phyloP scores from a whole-genome alignment of 495 filamentous ascomycete species.

The Baudoinia panamericana region DNA sequence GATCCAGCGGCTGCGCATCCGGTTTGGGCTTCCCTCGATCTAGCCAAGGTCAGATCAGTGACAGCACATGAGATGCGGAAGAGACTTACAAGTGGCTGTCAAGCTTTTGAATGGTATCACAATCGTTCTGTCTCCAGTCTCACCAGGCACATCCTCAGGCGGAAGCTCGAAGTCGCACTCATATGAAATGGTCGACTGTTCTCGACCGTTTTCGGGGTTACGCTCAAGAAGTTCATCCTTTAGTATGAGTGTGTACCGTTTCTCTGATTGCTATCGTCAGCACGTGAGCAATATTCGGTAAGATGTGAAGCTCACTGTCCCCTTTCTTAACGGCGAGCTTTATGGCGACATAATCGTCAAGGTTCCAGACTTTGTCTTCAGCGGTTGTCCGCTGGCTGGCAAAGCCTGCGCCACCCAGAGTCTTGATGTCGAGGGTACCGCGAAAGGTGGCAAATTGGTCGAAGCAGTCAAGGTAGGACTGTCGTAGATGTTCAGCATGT shows the following conservation, averaged over 20 bases:
- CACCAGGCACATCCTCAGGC: slow-evolving; percentile 6
- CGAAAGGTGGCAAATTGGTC: slow-evolving; percentile 38
- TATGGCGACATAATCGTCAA: slow-evolving; percentile 28
- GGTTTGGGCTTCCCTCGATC: slow-evolving; percentile 51
- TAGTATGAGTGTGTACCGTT: slow-evolving; percentile 56
- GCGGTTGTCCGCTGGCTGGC: slow-evolving; percentile 54
- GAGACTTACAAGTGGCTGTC: slow-evolving; percentile 56
- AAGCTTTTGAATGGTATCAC: slow-evolving; percentile 49
- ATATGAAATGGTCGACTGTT: slow-evolving; percentile 47
- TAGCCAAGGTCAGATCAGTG: too few species aligned
- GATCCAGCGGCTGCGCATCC: slow-evolving; percentile 43
- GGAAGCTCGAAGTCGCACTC: slow-evolving; percentile 39
- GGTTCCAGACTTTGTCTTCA: slow-evolving; percentile 27
- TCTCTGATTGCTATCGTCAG: slow-evolving; percentile 27
- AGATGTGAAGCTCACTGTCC: slow-evolving; percentile 22
- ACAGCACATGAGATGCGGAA: too few species aligned
- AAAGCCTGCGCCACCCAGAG: slow-evolving; percentile 71
- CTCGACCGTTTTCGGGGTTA: slow-evolving; percentile 43
- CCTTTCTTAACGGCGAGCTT: slow-evolving; percentile 25
- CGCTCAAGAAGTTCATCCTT: slow-evolving; percentile 50
- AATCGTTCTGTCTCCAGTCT: slow-evolving; percentile 22
- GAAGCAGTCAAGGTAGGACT: slow-evolving; percentile 21
- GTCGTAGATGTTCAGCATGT: not conserved
- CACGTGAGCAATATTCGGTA: not conserved
- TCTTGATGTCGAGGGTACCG: slow-evolving; percentile 58